phyloP scores from a whole-genome alignment of 129 eudicot species.

The Flaveria trinervia region DNA sequence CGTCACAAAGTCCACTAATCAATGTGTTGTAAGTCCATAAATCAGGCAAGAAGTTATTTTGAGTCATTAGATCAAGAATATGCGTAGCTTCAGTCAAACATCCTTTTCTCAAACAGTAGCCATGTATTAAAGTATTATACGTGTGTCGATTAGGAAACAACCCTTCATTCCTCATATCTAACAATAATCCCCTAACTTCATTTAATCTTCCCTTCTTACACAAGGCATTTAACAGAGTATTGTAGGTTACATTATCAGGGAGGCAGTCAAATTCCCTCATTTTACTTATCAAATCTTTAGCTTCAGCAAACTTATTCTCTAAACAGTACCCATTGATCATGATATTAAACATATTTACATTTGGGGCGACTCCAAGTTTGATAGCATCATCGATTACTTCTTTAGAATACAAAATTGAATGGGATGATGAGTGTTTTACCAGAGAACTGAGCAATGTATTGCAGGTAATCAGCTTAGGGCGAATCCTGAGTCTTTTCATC shows the following conservation, averaged over 20 bases:
- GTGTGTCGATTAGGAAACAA: conserved; percentile 65
- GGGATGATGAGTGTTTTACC: conserved; percentile 51
- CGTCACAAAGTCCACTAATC: conserved; percentile 60
- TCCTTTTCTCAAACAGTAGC: conserved; percentile 66
- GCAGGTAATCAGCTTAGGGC: conserved; percentile 59
- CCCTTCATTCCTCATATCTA: conserved; percentile 66
- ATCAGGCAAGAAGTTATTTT: conserved; percentile 61
- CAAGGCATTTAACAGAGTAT: conserved; percentile 62
- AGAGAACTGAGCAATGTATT: conserved; percentile 64
- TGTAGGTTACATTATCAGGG: conserved; percentile 83
- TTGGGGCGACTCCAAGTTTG: conserved; percentile 52
- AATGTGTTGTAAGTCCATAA: conserved; percentile 77
- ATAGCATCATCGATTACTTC: conserved; percentile 57
- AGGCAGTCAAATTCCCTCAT: conserved; percentile 56
- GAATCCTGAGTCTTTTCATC: conserved; percentile 54
- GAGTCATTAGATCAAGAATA: conserved; percentile 71
- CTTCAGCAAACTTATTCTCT: conserved; percentile 53
- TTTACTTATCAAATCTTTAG: conserved; percentile 49
- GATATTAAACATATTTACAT: conserved; percentile 62
- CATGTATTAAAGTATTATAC: conserved; percentile 69
- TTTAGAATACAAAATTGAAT: conserved; percentile 39
- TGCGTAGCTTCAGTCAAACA: conserved; percentile 64
- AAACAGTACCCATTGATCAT: conserved; percentile 68
- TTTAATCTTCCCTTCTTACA: conserved; percentile 63
- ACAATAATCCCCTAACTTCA: conserved; percentile 57